These are phyloP conservation scores for Stephanodiscus triporus DNA, from an alignment of 108 stramenopile species.

Conservation along the genomic window DNA sequence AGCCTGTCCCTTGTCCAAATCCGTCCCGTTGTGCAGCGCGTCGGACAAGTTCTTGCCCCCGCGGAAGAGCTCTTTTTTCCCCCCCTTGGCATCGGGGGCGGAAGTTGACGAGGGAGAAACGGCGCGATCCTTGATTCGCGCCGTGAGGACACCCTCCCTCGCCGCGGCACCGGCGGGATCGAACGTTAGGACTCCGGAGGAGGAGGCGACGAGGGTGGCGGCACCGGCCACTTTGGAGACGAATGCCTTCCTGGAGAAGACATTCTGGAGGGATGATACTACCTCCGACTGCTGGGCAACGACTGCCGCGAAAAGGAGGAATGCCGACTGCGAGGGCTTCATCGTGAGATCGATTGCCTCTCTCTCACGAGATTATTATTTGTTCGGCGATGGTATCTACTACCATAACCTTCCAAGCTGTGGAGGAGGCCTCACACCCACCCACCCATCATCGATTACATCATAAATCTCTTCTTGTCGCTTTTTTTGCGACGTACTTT, in stretches of 20 bases:
- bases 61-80: slow-evolving; percentile 17
- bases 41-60: slow-evolving; percentile 26
- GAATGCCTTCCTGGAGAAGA: slow-evolving; percentile 6
- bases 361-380: too few relatives aligned
- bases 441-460: too few relatives aligned
- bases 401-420: too few relatives aligned
- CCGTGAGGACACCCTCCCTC: too few relatives aligned
- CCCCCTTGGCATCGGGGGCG: background rate
- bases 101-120: too few relatives aligned
- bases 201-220: background rate
- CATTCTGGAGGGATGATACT: background rate
- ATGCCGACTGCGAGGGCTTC: background rate
- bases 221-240: background rate
- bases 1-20: slow-evolving; percentile 17
- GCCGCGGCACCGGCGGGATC: background rate
- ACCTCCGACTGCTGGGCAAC: background rate
- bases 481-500: too few relatives aligned
- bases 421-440: too few relatives aligned
- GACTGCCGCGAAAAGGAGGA: background rate
- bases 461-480: too few relatives aligned
- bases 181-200: background rate
- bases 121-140: slow-evolving; percentile 3
- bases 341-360: background rate
- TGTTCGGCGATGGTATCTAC: too few relatives aligned
- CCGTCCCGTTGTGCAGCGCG: slow-evolving; percentile 39